phyloP scores from a whole-genome alignment of 2,329 filamentous ascomycete species.

The Gaeumannomyces sp. region DNA sequence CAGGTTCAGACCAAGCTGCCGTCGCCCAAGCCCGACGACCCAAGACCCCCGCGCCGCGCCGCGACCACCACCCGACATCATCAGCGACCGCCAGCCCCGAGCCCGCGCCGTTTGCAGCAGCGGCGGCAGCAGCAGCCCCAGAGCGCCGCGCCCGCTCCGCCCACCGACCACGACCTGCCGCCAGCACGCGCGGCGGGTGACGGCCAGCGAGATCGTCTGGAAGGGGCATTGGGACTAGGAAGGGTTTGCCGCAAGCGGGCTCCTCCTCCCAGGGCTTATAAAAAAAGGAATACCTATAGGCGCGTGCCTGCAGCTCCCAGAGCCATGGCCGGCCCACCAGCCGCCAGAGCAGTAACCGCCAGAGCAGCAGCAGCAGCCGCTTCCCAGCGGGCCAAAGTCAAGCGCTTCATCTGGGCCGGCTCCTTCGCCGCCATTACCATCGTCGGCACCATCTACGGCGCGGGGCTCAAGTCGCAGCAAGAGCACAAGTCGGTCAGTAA shows the following conservation, averaged over 20 bases:
- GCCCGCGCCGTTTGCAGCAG: not conserved
- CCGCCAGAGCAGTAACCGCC: not conserved
- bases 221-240: conserved; percentile 5
- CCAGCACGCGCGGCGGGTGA: conserved; percentile 6
- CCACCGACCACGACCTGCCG: not conserved
- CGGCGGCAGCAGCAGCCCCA: too few species aligned
- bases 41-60: too few species aligned
- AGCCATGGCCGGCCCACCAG: not conserved
- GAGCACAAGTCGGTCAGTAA: conserved; percentile 20
- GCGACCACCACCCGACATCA: too few species aligned
- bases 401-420: conserved; percentile 17
- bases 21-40: too few species aligned
- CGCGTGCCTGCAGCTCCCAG: too few species aligned
- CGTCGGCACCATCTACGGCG: conserved; percentile 26
- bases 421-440: conserved; percentile 24
- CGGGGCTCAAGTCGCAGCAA: conserved; percentile 25
- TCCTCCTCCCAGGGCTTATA: too few species aligned
- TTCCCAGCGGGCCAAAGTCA: not conserved
- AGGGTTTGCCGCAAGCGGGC: too few species aligned
- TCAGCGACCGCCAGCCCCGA: too few species aligned
- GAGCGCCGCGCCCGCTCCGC: not conserved
- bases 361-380: not conserved
- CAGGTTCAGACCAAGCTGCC: not conserved
- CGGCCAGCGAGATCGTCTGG: conserved; percentile 9
- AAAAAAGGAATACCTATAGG: not conserved